phyloP scores from a whole-genome alignment of 2,329 filamentous ascomycete genomes.

The Hirsutella rhossiliensis region DNA sequence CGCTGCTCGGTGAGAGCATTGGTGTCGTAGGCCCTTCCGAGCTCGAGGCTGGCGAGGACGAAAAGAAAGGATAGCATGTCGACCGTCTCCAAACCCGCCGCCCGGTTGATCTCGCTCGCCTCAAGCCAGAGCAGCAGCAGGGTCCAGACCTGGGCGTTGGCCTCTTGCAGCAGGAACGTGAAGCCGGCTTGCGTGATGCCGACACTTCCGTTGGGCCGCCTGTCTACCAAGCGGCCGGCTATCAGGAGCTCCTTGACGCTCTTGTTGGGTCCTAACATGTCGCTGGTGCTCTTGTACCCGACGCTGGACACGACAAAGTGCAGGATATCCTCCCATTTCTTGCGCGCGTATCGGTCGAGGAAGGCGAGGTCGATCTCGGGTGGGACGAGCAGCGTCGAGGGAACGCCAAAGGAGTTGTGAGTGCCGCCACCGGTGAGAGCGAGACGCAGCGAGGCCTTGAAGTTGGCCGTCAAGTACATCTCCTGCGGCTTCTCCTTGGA shows the following conservation, averaged over 20 bases:
- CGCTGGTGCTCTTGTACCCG: constrained; percentile 36
- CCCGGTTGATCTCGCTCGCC: constrained; percentile 48
- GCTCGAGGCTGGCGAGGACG: constrained; percentile 82
- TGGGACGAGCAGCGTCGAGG: constrained; percentile 52
- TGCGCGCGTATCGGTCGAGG: constrained; percentile 74
- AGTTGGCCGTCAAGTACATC: constrained; percentile 69
- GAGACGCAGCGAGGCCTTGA: constrained; percentile 70
- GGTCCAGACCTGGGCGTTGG: constrained; percentile 96
- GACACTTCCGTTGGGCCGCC: constrained; percentile 48
- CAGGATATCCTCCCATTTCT: constrained; percentile 90
- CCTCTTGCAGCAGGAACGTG: constrained; percentile 85
- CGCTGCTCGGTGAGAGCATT: constrained; percentile 71
- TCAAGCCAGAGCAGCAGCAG: constrained; percentile 88
- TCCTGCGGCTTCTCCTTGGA: constrained; percentile 54
- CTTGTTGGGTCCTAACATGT: constrained; percentile 46
- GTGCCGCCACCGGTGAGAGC: constrained; percentile 79
- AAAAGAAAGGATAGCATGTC: constrained; percentile 96
- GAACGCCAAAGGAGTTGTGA: constrained; percentile 83
- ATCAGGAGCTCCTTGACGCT: constrained; percentile 78
- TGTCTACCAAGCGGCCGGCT: constrained; percentile 68
- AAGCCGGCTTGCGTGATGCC: constrained; percentile 89
- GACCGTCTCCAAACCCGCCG: constrained; percentile 68
- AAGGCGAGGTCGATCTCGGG: constrained; percentile 55
- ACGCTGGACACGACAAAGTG: constrained; percentile 87
- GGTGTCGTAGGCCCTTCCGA: constrained; percentile 84